Evolutionary conservation across 2,329 filamentous ascomycete species (phyloP).

Genomic region (Neurospora sp.): DNA sequence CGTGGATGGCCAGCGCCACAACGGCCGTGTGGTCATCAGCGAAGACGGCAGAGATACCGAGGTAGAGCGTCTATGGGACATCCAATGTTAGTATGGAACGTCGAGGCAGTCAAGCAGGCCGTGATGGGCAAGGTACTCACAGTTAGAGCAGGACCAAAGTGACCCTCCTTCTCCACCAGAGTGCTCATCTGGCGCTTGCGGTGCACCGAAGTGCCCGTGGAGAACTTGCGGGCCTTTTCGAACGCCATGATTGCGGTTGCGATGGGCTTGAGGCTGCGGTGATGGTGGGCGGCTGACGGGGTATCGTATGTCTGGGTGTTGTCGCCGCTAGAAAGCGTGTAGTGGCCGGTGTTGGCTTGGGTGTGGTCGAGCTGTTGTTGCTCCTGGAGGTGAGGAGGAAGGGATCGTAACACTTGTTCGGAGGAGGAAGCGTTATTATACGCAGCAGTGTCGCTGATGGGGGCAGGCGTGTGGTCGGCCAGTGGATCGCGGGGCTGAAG

Average conservation of each 20-base stretch:
- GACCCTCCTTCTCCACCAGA: conserved; percentile 31
- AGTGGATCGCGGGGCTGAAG: not conserved
- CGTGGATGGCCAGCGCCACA: conserved; percentile 60
- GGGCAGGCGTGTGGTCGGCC: not conserved
- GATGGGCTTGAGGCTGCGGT: conserved; percentile 11
- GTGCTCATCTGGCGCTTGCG: conserved; percentile 37
- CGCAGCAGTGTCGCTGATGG: not conserved
- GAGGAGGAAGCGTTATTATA: not conserved
- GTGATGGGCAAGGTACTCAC: conserved; percentile 21
- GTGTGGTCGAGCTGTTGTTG: not conserved
- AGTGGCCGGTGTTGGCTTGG: not conserved
- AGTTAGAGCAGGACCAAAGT: conserved; percentile 35
- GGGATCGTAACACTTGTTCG: not conserved
- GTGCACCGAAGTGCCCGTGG: conserved; percentile 33
- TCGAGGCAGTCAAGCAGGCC: not conserved
- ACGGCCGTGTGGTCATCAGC: conserved; percentile 41
- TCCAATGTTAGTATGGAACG: not conserved
- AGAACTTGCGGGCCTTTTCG: conserved; percentile 29
- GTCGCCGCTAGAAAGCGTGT: not conserved
- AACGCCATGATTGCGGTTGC: conserved; percentile 19
- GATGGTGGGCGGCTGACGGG: not conserved
- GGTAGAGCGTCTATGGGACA: conserved; percentile 41
- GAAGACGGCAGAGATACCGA: conserved; percentile 50
- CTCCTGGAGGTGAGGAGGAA: not conserved
- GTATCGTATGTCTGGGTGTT: not conserved